Percentiles rank a stretch among this genome's conserved stretches.
Conservation (phyloP, 148 eudicot genomes). For the Gaultheria prostrata region DNA sequence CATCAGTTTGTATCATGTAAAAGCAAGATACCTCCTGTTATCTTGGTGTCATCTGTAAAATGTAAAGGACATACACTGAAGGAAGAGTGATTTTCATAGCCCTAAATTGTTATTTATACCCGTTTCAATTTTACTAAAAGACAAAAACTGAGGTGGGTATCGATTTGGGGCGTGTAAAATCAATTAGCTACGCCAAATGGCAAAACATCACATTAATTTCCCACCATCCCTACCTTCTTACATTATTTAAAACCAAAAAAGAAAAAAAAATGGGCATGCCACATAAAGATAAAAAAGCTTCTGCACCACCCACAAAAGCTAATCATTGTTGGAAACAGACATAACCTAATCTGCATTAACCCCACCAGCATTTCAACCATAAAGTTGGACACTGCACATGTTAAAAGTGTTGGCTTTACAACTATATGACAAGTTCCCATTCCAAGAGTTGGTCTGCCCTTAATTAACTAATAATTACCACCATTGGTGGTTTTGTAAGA, state of each 20-base stretch:
- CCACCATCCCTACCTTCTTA: not conserved
- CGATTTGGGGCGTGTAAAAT: too few species aligned
- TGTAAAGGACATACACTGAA: too few species aligned
- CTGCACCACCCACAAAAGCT: not conserved
- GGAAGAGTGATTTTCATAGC: too few species aligned
- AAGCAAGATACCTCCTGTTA: constrained; percentile 6
- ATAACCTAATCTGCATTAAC: constrained; percentile 5
- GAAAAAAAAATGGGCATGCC: not conserved
- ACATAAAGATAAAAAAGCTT: not conserved
- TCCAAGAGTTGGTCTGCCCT: constrained; percentile 4
- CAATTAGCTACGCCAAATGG: too few species aligned
- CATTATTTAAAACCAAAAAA: not conserved
- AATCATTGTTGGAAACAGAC: constrained; percentile 7
- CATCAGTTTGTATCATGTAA: not conserved
- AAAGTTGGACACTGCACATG: constrained; percentile 6
- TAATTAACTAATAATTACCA: not conserved
- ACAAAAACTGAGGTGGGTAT: too few species aligned
- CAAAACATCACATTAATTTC: not conserved
- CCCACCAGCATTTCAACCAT: not conserved
- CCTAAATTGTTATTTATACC: too few species aligned
- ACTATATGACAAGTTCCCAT: not conserved
- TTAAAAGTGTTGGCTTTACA: not conserved
- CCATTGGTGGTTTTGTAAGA: not conserved
- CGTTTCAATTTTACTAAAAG: too few species aligned
- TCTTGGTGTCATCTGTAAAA: not conserved